These are phyloP conservation scores for Ettlia oleoabundans DNA, from an alignment of 139 green algal genomes.

Conservation along the genomic window DNA sequence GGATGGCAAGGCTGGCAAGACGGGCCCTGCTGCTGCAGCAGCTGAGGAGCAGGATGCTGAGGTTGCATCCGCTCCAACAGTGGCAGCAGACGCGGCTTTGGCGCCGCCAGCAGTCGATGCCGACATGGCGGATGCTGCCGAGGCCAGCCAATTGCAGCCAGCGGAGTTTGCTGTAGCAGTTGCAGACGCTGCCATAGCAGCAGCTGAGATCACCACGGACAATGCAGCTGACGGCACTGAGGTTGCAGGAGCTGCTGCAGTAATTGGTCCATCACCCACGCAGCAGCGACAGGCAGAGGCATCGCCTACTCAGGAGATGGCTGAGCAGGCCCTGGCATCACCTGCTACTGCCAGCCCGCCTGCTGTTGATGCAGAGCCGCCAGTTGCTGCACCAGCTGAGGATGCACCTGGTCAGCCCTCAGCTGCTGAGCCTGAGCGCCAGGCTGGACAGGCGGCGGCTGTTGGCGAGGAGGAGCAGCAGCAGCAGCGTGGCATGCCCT, in stretches of 20 bases:
- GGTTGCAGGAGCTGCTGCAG: background rate
- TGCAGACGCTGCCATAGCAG: too few relatives aligned
- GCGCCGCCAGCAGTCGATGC: background rate
- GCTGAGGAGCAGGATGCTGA: background rate
- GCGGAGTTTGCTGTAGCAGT: too few relatives aligned
- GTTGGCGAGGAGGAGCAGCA: background rate
- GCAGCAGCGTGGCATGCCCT: background rate
- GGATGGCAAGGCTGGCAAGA: constrained; percentile 4
- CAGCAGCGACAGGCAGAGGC: background rate
- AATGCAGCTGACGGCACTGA: background rate
- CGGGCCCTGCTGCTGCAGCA: background rate
- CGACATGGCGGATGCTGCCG: background rate
- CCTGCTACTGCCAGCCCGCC: background rate
- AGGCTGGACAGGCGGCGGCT: background rate
- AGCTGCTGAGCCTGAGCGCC: background rate
- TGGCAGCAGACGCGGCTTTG: background rate
- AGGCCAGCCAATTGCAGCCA: background rate
- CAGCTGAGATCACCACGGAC: too few relatives aligned
- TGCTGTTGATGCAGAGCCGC: background rate
- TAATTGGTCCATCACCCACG: background rate
- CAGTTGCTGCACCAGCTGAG: background rate
- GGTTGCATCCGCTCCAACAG: background rate
- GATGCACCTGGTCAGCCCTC: background rate
- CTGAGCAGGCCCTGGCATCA: background rate
- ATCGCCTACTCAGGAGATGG: background rate